Evolutionary conservation across 208 protist genomes (phyloP), one percentile per base, ranked within the genome.

Genomic region (Trypanosoma scelopori): DNA sequence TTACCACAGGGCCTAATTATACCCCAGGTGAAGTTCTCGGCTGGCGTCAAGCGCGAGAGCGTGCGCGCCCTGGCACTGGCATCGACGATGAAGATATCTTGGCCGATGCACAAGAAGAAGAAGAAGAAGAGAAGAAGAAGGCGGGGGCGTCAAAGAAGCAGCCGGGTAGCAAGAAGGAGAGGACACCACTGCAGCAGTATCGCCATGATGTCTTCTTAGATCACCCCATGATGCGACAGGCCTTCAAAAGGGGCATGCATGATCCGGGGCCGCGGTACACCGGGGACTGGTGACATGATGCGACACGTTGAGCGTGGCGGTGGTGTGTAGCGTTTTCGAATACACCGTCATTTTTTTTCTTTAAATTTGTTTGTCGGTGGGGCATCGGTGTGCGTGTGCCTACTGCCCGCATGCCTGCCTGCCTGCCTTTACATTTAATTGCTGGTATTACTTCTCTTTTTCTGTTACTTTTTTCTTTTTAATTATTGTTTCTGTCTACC

Each of bases 211-310:
- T 89, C 28, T 62, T 89, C 47, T 35, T 91, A 22, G 83, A 92
- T 61, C 88, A 94, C 61, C 88, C 88, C 11, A 79, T 77, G 30
- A 76, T 92, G 30, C 74, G 89, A 45, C 51, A 71, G 22, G 84
- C 81, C 28, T 90, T 91, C 47, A 55, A 65, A 23, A 52, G 63
- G 2, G 78, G 75, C 16, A 32, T 60, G 0, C 47, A 42, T 18
- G 27, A 20, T 15, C 85, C 85, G 22, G 88, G 88, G 3, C 88
- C 88, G 5, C 74, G 88, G 22, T 94, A 92, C 71, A 94, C 88
- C 23, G 88, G 84, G 7, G 90, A 74, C 74, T 37, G 53, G 32
- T 35, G 1, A 16, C 23, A 30, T 0, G 45, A 2, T 27, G 18
- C 2, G 4, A 3, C 25, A n/a, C 43, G 9, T 37, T 37, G 32